phyloP scores from a whole-genome alignment of 2,329 filamentous ascomycete genomes.

The Penicillium sclerotigenum region DNA sequence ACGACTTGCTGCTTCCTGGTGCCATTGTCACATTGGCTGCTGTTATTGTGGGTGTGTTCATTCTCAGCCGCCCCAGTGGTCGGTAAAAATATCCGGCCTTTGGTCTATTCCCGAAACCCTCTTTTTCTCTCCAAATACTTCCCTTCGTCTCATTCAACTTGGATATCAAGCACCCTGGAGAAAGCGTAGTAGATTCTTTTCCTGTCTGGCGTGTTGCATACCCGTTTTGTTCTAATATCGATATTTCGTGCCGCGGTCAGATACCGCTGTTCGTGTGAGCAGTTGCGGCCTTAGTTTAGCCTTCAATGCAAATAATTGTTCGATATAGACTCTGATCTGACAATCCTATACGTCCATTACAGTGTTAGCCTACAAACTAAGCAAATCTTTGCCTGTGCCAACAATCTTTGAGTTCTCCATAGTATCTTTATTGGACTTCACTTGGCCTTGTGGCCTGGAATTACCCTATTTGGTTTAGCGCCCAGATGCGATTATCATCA shows the following conservation, averaged over 20 bases:
- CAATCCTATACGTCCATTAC: neutral
- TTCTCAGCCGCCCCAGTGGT: conserved; percentile 66
- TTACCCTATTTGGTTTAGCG: conserved; percentile 19
- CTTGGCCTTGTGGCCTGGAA: conserved; percentile 11
- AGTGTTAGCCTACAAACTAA: neutral
- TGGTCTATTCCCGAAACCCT: conserved; percentile 8
- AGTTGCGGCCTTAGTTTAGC: conserved; percentile 23
- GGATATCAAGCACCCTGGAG: neutral
- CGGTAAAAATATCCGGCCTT: conserved; percentile 31
- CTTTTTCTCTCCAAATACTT: conserved; percentile 7
- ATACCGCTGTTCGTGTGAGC: conserved; percentile 25
- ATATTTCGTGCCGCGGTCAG: conserved; percentile 24
- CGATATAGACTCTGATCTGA: neutral
- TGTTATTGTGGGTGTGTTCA: conserved; percentile 90
- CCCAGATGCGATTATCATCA: conserved; percentile 1
- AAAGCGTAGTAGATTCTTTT: conserved; percentile 4
- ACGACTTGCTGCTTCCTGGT: conserved; percentile 87
- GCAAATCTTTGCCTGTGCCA: neutral
- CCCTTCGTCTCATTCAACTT: conserved; percentile 4
- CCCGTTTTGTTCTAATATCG: conserved; percentile 24
- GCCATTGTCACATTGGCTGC: conserved; percentile 94
- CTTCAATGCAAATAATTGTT: conserved; percentile 30
- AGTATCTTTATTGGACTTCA: neutral
- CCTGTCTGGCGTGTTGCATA: conserved; percentile 16
- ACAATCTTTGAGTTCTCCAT: neutral